Evolutionary conservation across 2,329 filamentous ascomycete species (phyloP).

Genomic region (Hypoxylon sp.): DNA sequence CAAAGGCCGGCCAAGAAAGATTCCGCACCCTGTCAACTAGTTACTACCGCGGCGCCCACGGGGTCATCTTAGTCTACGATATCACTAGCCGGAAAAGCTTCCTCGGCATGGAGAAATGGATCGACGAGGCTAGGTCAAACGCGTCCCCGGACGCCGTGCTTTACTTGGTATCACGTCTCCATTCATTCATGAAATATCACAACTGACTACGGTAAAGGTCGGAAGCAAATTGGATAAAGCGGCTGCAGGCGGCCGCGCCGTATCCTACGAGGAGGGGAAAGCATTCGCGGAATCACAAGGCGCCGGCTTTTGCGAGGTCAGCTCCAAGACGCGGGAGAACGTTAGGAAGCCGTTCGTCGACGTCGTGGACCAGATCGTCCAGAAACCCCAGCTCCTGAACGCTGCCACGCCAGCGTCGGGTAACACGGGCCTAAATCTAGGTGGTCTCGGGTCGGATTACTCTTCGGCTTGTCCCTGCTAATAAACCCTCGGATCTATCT

Average conservation of each 20-base stretch:
- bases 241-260: constrained; percentile 58
- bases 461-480: constrained; percentile 51
- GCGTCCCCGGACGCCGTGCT: constrained; percentile 64
- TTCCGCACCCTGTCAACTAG: constrained; percentile 66
- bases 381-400: constrained; percentile 60
- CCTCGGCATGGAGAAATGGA: constrained; percentile 67
- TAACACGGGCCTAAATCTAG: constrained; percentile 52
- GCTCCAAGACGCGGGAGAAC: constrained; percentile 68
- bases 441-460: constrained; percentile 47
- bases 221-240: constrained; percentile 68
- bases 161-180: constrained; percentile 59
- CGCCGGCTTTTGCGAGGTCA: constrained; percentile 68
- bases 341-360: constrained; percentile 67
- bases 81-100: constrained; percentile 66
- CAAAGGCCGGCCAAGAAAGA: constrained; percentile 62
- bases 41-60: constrained; percentile 67
- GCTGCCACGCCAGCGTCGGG: constrained; percentile 47
- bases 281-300: constrained; percentile 63
- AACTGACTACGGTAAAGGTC: constrained; percentile 54
- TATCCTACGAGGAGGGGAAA: constrained; percentile 64
- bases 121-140: constrained; percentile 67
- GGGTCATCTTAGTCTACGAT: constrained; percentile 66
- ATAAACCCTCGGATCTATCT: constrained; percentile 43
- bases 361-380: constrained; percentile 65
- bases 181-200: background rate